phyloP scores from a whole-genome alignment of 148 eudicot species.

The Vaccinium macrocarpon region DNA sequence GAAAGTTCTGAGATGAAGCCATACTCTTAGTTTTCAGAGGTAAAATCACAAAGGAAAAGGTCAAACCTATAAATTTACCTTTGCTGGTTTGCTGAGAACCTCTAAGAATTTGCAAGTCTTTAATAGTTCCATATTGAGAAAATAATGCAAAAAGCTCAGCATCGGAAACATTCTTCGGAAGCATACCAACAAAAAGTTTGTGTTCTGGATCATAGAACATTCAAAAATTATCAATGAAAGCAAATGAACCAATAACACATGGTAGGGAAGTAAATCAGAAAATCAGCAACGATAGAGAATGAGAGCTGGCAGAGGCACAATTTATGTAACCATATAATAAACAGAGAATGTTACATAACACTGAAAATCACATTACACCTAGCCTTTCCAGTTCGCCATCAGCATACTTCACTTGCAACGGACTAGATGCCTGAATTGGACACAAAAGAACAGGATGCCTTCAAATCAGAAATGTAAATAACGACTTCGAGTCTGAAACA shows the following conservation, averaged over 20 bases:
- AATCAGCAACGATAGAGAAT: slow-evolving; percentile 5
- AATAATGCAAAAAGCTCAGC: slow-evolving; percentile 80
- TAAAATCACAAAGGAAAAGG: background rate
- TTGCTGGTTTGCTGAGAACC: slow-evolving; percentile 98
- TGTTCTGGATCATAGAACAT: slow-evolving; percentile 57
- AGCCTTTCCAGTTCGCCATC: slow-evolving; percentile 99
- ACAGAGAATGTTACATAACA: slow-evolving; percentile 4
- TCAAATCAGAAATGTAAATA: slow-evolving; percentile 22
- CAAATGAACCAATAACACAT: background rate
- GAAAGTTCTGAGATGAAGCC: slow-evolving; percentile 11
- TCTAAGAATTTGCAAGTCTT: slow-evolving; percentile 87
- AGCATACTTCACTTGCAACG: slow-evolving; percentile 99
- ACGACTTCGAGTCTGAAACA: slow-evolving; percentile 2
- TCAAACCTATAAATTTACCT: slow-evolving; percentile 40
- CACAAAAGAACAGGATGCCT: slow-evolving; percentile 24
- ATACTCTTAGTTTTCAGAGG: background rate
- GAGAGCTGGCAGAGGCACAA: slow-evolving; percentile 9
- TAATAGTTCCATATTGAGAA: slow-evolving; percentile 82
- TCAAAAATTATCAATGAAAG: slow-evolving; percentile 9
- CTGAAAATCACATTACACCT: slow-evolving; percentile 43
- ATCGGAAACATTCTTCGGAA: slow-evolving; percentile 91
- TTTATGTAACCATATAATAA: slow-evolving; percentile 13
- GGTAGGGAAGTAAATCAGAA: background rate
- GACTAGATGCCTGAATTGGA: slow-evolving; percentile 85
- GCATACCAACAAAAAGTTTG: slow-evolving; percentile 98